Base-by-base conservation (phyloP, 495 filamentous ascomycete species). In the Xylaria bambusicola region DNA sequence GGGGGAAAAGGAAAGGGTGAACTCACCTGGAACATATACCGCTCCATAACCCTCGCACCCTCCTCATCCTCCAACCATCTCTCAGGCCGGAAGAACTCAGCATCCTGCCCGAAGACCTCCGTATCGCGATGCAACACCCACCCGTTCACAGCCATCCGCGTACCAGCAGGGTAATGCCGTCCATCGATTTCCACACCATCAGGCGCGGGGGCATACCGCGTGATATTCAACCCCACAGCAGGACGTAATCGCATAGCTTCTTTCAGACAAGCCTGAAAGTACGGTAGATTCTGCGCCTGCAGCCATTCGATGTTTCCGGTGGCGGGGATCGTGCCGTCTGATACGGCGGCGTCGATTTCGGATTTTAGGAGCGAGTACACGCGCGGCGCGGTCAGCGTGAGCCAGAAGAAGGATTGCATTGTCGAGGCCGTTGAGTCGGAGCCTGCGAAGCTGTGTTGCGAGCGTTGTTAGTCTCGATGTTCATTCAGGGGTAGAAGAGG, bases 211-310 rank as follows among this genome's bases (percentile, higher is more conserved):
- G 78, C 81, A 2, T 80, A 64, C 0, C 85, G 77, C 17, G 82
- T 77, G 26, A 84, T 76, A 52, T 82, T 74, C 1, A 86, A 62
- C 3, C 82, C 82, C 9, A 83, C 79, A 1, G 87, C 79, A 2
- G 88, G 86, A 10, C 86, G 80, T n/a, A 88, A 65, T 35, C 86
- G 82, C 67, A 88, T 81, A 4, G 83, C 78, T 70, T 90, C 88
- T 63, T 86, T 87, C 51, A 90, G 78, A 58, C 82, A 85, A 1
- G 86, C 86, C 52, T 83, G 80, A 36, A 89, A 74, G 71, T 88
- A 89, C 0, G 80, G 73, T 29, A 85, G 72, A 21, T 67, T 66
- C 56, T 78, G 77, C 6, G 80, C 63, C 49, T 79, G 70, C 45
- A 72, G 73, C 73, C 76, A 82, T 0, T 71, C 62, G 12, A 82